phyloP scores from a whole-genome alignment of 352 stramenopile species.

The Pythium oligandrum region DNA sequence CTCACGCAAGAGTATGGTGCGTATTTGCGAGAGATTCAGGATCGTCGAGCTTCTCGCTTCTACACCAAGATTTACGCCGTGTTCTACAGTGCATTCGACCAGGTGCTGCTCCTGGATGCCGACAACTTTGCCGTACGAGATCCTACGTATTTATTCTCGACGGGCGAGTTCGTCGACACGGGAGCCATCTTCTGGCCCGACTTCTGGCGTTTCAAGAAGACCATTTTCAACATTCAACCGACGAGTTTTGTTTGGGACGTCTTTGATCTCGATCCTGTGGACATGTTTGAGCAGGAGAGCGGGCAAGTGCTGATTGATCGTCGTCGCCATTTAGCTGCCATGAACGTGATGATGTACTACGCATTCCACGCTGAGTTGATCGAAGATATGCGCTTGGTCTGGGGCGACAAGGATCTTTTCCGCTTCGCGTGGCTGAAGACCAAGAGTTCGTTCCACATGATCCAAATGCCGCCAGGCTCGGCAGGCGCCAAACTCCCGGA shows the following conservation, averaged over 20 bases:
- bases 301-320: conserved; percentile 69
- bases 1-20: conserved; percentile 31
- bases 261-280: conserved; percentile 46
- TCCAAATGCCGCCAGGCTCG: conserved; percentile 37
- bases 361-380: conserved; percentile 31
- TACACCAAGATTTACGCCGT: conserved; percentile 75
- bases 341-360: conserved; percentile 72
- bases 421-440: conserved; percentile 77
- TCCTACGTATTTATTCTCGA: conserved; percentile 63
- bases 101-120: conserved; percentile 66
- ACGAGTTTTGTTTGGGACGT: conserved; percentile 68
- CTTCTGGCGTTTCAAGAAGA: conserved; percentile 62
- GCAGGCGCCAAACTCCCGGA: conserved; percentile 35
- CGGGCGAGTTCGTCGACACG: conserved; percentile 28
- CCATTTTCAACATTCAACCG: conserved; percentile 74
- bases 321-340: conserved; percentile 25
- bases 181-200: conserved; percentile 81
- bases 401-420: conserved; percentile 81
- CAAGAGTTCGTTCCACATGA: conserved; percentile 52
- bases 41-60: conserved; percentile 38
- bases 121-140: conserved; percentile 72
- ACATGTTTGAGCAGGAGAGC: conserved; percentile 79
- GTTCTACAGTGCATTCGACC: conserved; percentile 72
- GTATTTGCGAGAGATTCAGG: conserved; percentile 63
- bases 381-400: conserved; percentile 47